Conservation (phyloP, 2,329 filamentous ascomycete genomes). For the Fusarium sp. region DNA sequence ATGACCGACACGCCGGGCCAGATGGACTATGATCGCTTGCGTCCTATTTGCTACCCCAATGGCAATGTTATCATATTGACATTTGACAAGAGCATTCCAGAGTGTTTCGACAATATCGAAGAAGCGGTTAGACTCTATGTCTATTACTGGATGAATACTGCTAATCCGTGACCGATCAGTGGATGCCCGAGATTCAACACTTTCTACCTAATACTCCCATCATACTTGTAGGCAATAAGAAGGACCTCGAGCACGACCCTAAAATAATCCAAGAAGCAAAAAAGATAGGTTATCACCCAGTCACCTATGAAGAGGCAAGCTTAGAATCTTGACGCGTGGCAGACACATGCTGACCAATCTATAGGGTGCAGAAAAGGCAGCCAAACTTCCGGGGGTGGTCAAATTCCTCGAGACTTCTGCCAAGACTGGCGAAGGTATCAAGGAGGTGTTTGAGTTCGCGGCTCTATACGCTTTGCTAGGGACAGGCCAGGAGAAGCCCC, state of each 20-base stretch:
- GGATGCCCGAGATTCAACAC: not conserved
- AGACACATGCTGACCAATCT: not conserved
- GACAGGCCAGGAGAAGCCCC: not conserved
- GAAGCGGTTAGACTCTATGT: not conserved
- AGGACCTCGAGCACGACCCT: not conserved
- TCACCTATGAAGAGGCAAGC: not conserved
- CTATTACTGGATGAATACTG: not conserved
- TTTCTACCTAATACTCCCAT: not conserved
- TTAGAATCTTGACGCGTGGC: not conserved
- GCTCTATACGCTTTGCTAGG: not conserved
- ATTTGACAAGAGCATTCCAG: not conserved
- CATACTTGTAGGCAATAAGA: not conserved
- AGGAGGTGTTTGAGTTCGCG: not conserved
- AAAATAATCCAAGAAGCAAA: not conserved
- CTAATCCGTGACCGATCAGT: not conserved
- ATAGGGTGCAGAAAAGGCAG: not conserved
- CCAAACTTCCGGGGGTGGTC: not conserved
- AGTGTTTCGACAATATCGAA: not conserved
- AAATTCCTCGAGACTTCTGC: slow-evolving; percentile 1
- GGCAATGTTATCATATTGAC: not conserved
- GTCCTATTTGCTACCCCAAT: not conserved
- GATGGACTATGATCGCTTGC: not conserved
- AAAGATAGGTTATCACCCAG: not conserved
- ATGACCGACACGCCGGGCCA: not conserved
- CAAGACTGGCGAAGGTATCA: not conserved